Evolutionary conservation across 805 yeast genomes (phyloP).

Genomic region (Kazachstania africana): DNA sequence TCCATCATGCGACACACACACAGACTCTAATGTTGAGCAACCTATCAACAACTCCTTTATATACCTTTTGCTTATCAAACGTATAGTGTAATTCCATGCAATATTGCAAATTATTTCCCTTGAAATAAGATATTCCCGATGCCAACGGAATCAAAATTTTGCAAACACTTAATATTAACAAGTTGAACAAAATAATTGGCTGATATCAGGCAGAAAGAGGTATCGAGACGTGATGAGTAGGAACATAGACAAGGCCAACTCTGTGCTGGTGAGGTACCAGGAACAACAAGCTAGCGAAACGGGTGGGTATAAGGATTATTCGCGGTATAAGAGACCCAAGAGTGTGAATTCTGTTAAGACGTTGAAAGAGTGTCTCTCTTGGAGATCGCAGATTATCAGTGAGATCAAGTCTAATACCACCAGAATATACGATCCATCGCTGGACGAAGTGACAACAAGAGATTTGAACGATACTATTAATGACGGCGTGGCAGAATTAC

Average conservation of each 20-base stretch:
- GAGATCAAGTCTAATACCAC: slow-evolving; percentile 55
- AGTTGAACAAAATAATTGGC: no score
- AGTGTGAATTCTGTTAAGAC: slow-evolving; percentile 40
- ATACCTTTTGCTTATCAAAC: no score
- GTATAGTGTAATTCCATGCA: no score
- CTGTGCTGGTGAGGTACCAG: slow-evolving; percentile 54
- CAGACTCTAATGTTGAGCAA: no score
- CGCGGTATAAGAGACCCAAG: slow-evolving; percentile 49
- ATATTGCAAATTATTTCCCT: no score
- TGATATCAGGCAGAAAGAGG: no score
- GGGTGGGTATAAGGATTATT: slow-evolving; percentile 43
- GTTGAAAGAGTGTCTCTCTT: slow-evolving; percentile 56
- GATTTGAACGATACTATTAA: slow-evolving; percentile 69
- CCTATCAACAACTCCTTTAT: no score
- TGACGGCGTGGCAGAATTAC: slow-evolving; percentile 50
- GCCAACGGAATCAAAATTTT: no score
- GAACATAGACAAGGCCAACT: slow-evolving; percentile 65
- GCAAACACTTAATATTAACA: no score
- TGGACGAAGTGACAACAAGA: slow-evolving; percentile 52
- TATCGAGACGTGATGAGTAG: slow-evolving; percentile 47
- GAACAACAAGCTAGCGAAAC: slow-evolving; percentile 47
- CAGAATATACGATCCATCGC: slow-evolving; percentile 47
- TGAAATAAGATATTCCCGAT: no score
- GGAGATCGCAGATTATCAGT: slow-evolving; percentile 47
- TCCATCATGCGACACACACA: no score